Conservation (phyloP, 2,329 filamentous ascomycete species). For the Ceratocystis ficicola region DNA sequence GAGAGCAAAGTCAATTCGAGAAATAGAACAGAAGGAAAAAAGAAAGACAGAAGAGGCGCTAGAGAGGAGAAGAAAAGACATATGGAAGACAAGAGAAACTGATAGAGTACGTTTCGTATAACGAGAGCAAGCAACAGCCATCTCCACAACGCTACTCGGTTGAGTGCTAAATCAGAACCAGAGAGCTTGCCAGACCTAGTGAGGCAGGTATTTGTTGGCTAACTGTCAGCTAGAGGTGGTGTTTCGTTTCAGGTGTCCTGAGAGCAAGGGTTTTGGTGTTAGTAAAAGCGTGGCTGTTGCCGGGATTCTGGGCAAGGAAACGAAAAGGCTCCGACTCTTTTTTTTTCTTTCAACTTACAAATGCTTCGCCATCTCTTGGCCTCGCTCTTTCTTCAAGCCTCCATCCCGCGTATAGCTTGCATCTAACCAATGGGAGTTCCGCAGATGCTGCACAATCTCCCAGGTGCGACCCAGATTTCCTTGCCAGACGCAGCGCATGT, state of each 20-base stretch:
- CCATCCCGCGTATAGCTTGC: not conserved
- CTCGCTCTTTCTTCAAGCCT: not conserved
- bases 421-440: conserved; percentile 34
- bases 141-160: no score
- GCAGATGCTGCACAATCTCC: conserved; percentile 40
- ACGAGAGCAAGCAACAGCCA: not conserved
- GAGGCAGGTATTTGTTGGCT: no score
- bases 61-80: no score
- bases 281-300: no score
- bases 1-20: not conserved
- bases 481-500: conserved; percentile 38
- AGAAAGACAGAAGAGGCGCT: not conserved
- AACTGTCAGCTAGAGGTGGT: no score
- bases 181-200: no score
- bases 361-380: not conserved
- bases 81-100: not conserved
- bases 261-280: no score
- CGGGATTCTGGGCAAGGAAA: not conserved
- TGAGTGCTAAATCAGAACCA: no score
- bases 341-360: not conserved
- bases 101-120: not conserved
- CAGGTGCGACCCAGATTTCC: conserved; percentile 46
- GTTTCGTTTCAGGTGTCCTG: no score
- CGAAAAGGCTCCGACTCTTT: not conserved
- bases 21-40: not conserved